A percentile compares a stretch with the other conserved stretches of the same genome.
These are phyloP conservation scores for Rhynchosporium agropyri DNA, from an alignment of 2,329 filamentous ascomycete genomes.

Conservation along the genomic window DNA sequence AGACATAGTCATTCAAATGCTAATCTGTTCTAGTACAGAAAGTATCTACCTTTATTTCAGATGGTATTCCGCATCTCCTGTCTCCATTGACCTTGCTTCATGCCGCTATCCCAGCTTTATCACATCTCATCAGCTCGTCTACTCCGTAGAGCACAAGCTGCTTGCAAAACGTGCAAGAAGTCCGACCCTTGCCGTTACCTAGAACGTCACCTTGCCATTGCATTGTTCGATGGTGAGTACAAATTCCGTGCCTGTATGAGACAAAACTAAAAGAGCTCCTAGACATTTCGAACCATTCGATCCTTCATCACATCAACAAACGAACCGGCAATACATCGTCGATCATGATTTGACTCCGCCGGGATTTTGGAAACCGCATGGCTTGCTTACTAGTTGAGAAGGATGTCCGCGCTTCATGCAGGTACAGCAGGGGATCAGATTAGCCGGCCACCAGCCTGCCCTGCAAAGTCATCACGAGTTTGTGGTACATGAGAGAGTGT, in stretches of 20 bases:
- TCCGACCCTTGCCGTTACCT: neutral
- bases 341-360: neutral
- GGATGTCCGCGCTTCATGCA: slow-evolving; percentile 17
- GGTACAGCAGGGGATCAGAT: slow-evolving; percentile 13
- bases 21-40: neutral
- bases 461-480: no score
- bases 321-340: neutral
- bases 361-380: neutral
- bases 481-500: no score
- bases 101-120: slow-evolving; percentile 9
- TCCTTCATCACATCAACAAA: neutral
- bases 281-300: neutral
- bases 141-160: neutral
- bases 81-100: slow-evolving; percentile 3
- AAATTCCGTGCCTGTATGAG: neutral
- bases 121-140: slow-evolving; percentile 2
- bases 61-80: neutral
- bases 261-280: neutral
- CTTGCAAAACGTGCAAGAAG: neutral
- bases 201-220: slow-evolving; percentile 13
- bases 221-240: slow-evolving; percentile 8
- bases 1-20: neutral
- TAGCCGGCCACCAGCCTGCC: neutral
- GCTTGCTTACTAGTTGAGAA: slow-evolving; percentile 6
- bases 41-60: no score